These are phyloP conservation scores for Apiospora pterosperma DNA, from an alignment of 2,329 filamentous ascomycete species.

Conservation along the genomic window DNA sequence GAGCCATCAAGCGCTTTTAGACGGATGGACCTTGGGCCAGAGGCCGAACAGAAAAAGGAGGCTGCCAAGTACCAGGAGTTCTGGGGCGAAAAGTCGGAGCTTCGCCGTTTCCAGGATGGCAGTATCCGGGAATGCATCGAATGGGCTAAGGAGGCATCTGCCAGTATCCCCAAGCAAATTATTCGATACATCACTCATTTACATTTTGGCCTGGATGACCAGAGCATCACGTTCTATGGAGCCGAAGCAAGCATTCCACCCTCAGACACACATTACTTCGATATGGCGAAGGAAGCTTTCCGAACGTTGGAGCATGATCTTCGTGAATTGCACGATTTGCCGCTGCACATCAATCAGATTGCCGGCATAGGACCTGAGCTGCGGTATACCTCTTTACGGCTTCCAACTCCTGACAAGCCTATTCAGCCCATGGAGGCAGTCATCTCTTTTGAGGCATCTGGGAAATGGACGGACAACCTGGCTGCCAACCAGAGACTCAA, in stretches of 20 bases:
- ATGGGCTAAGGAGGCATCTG: conserved; percentile 65
- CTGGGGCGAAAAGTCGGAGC: conserved; percentile 91
- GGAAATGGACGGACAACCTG: conserved; percentile 89
- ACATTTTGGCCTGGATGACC: conserved; percentile 59
- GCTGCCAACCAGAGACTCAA: conserved; percentile 91
- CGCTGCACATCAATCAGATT: conserved; percentile 81
- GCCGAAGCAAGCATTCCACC: conserved; percentile 42
- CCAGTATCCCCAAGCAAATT: conserved; percentile 63
- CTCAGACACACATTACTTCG: conserved; percentile 58
- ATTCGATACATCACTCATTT: conserved; percentile 65
- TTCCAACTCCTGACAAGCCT: conserved; percentile 43
- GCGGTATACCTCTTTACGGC: conserved; percentile 65
- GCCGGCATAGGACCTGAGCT: conserved; percentile 69
- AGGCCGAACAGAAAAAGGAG: conserved; percentile 80
- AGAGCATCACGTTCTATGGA: conserved; percentile 36
- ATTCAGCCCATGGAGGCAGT: conserved; percentile 69
- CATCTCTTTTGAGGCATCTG: conserved; percentile 89
- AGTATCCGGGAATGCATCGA: conserved; percentile 90
- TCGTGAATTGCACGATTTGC: conserved; percentile 74
- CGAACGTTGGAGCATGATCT: conserved; percentile 72
- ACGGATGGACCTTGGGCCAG: conserved; percentile 82
- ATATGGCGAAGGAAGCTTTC: conserved; percentile 67
- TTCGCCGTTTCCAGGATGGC: conserved; percentile 92
- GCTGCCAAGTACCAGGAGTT: conserved; percentile 81
- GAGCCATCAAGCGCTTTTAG: conserved; percentile 70